These are phyloP conservation scores for Geranium brycei DNA, from an alignment of 345 rosid genomes.

Conservation along the genomic window DNA sequence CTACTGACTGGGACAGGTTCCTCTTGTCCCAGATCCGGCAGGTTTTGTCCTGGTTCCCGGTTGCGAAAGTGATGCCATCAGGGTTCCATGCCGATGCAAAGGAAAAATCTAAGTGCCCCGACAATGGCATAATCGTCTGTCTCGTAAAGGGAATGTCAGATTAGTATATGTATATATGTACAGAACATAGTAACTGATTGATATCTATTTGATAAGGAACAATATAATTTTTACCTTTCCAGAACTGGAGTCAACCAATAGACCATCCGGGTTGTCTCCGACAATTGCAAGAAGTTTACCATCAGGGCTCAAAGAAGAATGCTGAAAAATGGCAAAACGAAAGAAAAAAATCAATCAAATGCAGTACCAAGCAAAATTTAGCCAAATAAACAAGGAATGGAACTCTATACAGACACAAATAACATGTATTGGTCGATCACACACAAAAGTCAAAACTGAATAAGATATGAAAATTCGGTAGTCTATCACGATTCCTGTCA, in stretches of 20 bases:
- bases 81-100: not conserved
- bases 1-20: not conserved
- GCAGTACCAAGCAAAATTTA: not conserved
- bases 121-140: not conserved
- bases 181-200: not conserved
- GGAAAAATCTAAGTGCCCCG: not conserved
- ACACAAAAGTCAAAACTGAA: not conserved
- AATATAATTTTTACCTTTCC: slow-evolving; percentile 35
- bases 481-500: too few species aligned
- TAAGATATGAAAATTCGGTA: too few species aligned
- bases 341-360: not conserved
- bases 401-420: not conserved
- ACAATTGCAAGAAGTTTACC: slow-evolving; percentile 55
- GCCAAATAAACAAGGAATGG: not conserved
- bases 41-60: not conserved
- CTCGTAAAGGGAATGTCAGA: not conserved
- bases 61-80: not conserved
- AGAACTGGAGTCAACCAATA: slow-evolving; percentile 47
- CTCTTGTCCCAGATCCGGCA: not conserved
- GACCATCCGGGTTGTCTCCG: slow-evolving; percentile 62
- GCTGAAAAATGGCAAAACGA: slow-evolving; percentile 25
- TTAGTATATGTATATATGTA: not conserved
- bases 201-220: not conserved
- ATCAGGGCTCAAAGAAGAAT: slow-evolving; percentile 60
- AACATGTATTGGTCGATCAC: too few species aligned